Evolutionary conservation across 257 asterid species (phyloP).

Genomic region (Haberlea rhodopensis): DNA sequence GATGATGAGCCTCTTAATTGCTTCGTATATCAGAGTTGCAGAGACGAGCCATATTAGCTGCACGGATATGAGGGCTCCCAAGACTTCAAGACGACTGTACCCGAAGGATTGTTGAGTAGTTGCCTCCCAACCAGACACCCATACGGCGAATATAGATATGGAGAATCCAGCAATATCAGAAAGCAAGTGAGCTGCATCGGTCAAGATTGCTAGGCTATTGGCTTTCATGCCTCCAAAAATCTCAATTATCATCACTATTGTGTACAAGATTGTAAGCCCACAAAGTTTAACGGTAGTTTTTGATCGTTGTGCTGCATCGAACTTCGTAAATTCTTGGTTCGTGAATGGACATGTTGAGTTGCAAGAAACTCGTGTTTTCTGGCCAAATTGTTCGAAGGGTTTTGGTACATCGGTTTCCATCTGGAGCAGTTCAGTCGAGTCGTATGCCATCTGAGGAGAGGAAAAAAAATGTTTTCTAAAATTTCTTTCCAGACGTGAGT

Average conservation of each 20-base stretch:
- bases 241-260: constrained; percentile 60
- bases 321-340: constrained; percentile 32
- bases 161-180: constrained; percentile 64
- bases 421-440: constrained; percentile 29
- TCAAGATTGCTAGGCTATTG: constrained; percentile 74
- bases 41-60: constrained; percentile 77
- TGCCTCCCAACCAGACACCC: constrained; percentile 70
- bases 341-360: constrained; percentile 64
- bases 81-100: constrained; percentile 65
- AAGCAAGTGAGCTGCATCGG: constrained; percentile 77
- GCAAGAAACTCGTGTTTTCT: constrained; percentile 38
- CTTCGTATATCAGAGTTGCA: constrained; percentile 55
- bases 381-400: constrained; percentile 27
- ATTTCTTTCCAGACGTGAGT: no score
- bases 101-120: constrained; percentile 72
- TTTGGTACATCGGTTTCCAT: constrained; percentile 27
- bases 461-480: no score
- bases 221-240: constrained; percentile 68
- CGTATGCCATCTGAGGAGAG: constrained; percentile 47
- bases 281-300: constrained; percentile 52
- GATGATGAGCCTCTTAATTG: constrained; percentile 49
- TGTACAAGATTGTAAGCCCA: constrained; percentile 55
- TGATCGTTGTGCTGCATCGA: constrained; percentile 53
- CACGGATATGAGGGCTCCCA: constrained; percentile 74
- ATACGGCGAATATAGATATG: constrained; percentile 62